Percentiles rank a stretch among this genome's conserved stretches.
These are phyloP conservation scores for Phytopythium cucurbitacearum DNA, from an alignment of 352 stramenopile species.

Conservation along the genomic window DNA sequence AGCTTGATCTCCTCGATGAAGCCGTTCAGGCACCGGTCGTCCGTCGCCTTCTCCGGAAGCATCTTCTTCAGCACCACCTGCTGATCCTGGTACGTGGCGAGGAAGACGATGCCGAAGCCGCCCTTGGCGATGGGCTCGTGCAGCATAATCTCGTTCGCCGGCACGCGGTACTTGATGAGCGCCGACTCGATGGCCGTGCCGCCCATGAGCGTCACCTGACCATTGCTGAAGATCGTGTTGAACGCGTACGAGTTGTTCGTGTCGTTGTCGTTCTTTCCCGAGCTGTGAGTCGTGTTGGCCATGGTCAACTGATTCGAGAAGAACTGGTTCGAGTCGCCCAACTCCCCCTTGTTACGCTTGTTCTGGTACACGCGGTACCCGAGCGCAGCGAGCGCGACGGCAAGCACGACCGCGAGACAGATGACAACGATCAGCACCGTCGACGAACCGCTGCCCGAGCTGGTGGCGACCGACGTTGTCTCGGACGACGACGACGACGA, in stretches of 20 bases:
- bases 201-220: conserved; percentile 52
- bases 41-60: conserved; percentile 72
- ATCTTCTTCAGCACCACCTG: conserved; percentile 82
- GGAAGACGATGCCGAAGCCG: conserved; percentile 69
- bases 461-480: conserved; percentile 11
- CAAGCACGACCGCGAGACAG: conserved; percentile 44
- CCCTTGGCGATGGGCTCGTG: conserved; percentile 65
- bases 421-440: conserved; percentile 56
- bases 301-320: conserved; percentile 48
- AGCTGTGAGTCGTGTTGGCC: conserved; percentile 14
- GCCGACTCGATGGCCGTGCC: conserved; percentile 48
- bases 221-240: conserved; percentile 52
- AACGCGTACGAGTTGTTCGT: conserved; percentile 26
- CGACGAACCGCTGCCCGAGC: conserved; percentile 27
- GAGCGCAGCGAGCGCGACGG: conserved; percentile 43
- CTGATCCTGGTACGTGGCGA: conserved; percentile 55
- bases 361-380: conserved; percentile 41
- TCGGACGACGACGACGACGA: conserved; percentile 18
- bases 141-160: conserved; percentile 53
- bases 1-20: conserved; percentile 87
- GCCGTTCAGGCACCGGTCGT: conserved; percentile 57
- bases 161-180: conserved; percentile 75
- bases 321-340: conserved; percentile 28
- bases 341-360: conserved; percentile 15
- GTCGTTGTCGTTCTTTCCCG: conserved; percentile 8